phyloP scores from a whole-genome alignment of 1,284 basidiomycete genomes.

The Trametes pubescens region DNA sequence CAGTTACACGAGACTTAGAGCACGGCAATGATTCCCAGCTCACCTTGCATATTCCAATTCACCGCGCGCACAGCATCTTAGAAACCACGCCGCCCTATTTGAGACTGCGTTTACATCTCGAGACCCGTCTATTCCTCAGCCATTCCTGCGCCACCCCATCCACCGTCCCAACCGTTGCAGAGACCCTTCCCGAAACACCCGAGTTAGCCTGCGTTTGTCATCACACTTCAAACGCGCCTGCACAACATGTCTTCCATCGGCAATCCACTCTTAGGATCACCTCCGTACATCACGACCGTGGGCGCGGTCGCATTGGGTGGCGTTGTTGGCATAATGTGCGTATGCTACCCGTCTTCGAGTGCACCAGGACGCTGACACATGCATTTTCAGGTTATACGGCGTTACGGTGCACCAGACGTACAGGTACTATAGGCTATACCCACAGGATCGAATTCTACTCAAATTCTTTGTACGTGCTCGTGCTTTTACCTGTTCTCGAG shows the following conservation, averaged over 20 bases:
- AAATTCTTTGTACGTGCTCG: neutral
- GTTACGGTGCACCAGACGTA: conserved; percentile 6
- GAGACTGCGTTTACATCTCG: too few species aligned
- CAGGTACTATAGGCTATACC: conserved; percentile 3
- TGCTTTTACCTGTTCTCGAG: neutral
- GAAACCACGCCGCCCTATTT: too few species aligned
- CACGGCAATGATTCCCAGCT: neutral
- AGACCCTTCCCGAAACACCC: too few species aligned
- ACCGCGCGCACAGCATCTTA: neutral
- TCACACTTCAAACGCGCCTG: neutral
- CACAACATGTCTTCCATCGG: neutral
- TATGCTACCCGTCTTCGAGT: neutral
- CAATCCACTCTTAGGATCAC: neutral
- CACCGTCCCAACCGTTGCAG: too few species aligned
- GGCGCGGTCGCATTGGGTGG: neutral
- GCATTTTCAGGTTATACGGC: neutral
- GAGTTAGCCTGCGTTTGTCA: neutral
- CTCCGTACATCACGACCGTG: neutral
- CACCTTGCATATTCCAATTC: neutral
- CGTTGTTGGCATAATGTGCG: neutral
- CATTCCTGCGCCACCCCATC: neutral
- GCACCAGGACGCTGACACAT: neutral
- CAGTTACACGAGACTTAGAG: neutral
- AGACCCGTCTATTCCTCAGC: too few species aligned
- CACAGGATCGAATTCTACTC: neutral